Evolutionary conservation across 2,329 filamentous ascomycete species (phyloP), one percentile per base, ranked within the genome.

Genomic region (Alternaria gaisen): DNA sequence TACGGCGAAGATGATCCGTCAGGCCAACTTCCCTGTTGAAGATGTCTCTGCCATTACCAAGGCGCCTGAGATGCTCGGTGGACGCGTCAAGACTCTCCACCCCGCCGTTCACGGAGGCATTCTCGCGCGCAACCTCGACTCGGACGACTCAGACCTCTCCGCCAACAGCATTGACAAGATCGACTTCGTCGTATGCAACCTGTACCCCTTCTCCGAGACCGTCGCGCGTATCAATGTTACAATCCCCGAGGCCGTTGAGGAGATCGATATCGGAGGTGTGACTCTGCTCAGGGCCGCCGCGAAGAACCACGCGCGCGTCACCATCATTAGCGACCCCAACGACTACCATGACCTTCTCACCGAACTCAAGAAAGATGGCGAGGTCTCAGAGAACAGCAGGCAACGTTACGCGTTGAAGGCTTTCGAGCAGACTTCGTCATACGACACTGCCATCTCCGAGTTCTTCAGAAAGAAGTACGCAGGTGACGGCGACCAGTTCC

Each of bases 391-490:
- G 78, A 85, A 88, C 62, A 96, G 89, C 84, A 90, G 94, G 70
- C 93, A 97, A 80, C 84, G 88, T 59, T 97, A 97, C 77, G 94
- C 95, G 26, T 88, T 98, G 74, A 99, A 99, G 87, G 95, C 95
- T 16, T 99, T 99, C 77, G 93, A 97, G 83, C 95, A 98, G 82
- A 99, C 95, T 40, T 93, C 95, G 67, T 93, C 97, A 80, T 99
- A 99, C 80, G 95, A 99, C 79, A 87, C 88, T 43, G 92, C 95
- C 71, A 99, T 99, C 78, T 91, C 94, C 36, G 92, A 92, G 75
- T 99, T 97, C 85, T 99, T 99, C 89, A 91, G 95, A 78, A 94
- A 96, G 86, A 90, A 97, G 83, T 99, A 98, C 77, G 93, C 95
- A 59, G 88, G 89, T 66, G 90, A 93, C 61, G 94, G 94, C 67